Evolutionary conservation across 2,329 filamentous ascomycete genomes (phyloP).

Genomic region (Alternaria dauci): DNA sequence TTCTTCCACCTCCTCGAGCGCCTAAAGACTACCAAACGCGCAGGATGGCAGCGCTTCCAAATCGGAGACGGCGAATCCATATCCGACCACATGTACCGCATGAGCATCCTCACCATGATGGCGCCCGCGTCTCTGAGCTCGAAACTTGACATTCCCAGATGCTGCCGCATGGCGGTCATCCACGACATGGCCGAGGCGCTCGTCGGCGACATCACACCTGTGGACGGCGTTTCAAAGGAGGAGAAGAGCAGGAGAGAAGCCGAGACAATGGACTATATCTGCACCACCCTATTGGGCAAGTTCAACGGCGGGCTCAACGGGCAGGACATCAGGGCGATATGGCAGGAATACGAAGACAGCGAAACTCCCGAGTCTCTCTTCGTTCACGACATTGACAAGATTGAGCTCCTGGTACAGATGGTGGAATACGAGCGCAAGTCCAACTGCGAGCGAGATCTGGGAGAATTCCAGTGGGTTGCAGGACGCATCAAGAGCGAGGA

Average conservation of each 20-base stretch:
- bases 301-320: slow-evolving; percentile 77
- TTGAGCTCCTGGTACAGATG: slow-evolving; percentile 95
- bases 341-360: slow-evolving; percentile 95
- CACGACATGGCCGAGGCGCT: slow-evolving; percentile 98
- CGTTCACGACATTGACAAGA: slow-evolving; percentile 97
- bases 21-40: slow-evolving; percentile 94
- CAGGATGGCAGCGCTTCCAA: slow-evolving; percentile 91
- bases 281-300: slow-evolving; percentile 73
- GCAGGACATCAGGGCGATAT: slow-evolving; percentile 76
- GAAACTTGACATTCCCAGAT: slow-evolving; percentile 78
- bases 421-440: slow-evolving; percentile 87
- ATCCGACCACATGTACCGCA: slow-evolving; percentile 99
- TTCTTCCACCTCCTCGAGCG: slow-evolving; percentile 96
- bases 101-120: slow-evolving; percentile 95
- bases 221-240: slow-evolving; percentile 81
- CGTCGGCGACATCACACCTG: slow-evolving; percentile 95
- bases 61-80: slow-evolving; percentile 85
- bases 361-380: slow-evolving; percentile 84
- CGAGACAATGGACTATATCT: slow-evolving; percentile 91
- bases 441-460: slow-evolving; percentile 73
- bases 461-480: slow-evolving; percentile 86
- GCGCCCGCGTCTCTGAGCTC: slow-evolving; percentile 77
- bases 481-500: slow-evolving; percentile 76
- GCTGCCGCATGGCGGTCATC: slow-evolving; percentile 93
- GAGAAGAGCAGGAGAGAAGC: slow-evolving; percentile 91